Evolutionary conservation across 441 rosid species (phyloP), one percentile per base, ranked within the genome.

Genomic region (Eruca vesicaria): DNA sequence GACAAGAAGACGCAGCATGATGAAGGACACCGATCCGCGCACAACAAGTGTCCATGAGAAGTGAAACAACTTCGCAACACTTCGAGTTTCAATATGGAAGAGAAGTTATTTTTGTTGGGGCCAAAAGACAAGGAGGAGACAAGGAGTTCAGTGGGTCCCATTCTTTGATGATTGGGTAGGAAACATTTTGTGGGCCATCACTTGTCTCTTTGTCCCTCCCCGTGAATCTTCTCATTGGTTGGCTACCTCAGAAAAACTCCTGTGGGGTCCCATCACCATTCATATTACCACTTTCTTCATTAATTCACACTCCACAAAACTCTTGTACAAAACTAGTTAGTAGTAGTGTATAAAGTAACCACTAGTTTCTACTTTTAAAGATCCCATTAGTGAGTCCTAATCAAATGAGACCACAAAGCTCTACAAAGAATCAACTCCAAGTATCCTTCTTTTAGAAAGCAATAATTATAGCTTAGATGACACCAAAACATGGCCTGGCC

Each of bases 111-210:
- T 41, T 53, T 45, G 57, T 64, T 62, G 62, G 73, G 73, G 76
- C 73, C 50, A 32, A 68, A 68, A n/a, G 67, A 78, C 78, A 73
- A 45, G 55, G 71, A 65, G 57, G 80, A 81, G 83, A 82, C 82
- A 77, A 43, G 76, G 82, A 68, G 81, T 66, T 74, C 35, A 0
- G 61, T 75, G 86, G 86, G 33, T 18, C 86, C 86, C 74, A 29
- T 28, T 28, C 29, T 31, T 73, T 77, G 84, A 84, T 83, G 85
- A 85, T 80, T 76, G 71, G 85, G 85, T 74, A 71, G 85, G 85
- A 80, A 85, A 84, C 88, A 81, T 41, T 14, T 6, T 14, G 70
- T 68, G 84, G 86, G 79, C 32, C 84, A 83, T 71, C 63, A 15
- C 72, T 63, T 84, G 90, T 87, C 86, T 68, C 23, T 71, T 74